Percentiles rank a stretch among this genome's conserved stretches.
phyloP scores from a whole-genome alignment of 139 green algal species.

The Diplosphaera chodatii region DNA sequence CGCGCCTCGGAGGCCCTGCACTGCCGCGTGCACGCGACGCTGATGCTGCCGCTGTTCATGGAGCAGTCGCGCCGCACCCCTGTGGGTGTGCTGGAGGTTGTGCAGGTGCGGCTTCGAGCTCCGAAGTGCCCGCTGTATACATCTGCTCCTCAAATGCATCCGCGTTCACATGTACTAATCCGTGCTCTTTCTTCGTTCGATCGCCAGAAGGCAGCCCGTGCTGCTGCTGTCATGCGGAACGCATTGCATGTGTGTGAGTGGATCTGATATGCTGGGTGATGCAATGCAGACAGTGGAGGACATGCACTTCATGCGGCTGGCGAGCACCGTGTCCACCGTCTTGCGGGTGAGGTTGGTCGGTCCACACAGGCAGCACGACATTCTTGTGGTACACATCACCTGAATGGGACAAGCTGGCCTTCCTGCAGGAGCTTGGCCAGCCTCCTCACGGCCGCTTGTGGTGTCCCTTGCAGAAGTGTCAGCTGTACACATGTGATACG shows the following conservation, averaged over 20 bases:
- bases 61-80: not conserved
- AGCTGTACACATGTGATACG: conserved; percentile 20
- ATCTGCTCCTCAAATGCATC: too few species aligned
- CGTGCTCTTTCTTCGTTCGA: too few species aligned
- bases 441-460: too few species aligned
- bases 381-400: too few species aligned
- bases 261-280: too few species aligned
- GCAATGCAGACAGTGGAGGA: conserved; percentile 34
- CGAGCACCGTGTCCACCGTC: conserved; percentile 11
- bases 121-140: not conserved
- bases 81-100: conserved; percentile 37
- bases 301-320: conserved; percentile 34
- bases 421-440: too few species aligned
- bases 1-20: conserved; percentile 38
- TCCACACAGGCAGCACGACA: too few species aligned
- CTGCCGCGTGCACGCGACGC: conserved; percentile 40
- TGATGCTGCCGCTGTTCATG: conserved; percentile 43
- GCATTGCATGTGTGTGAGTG: too few species aligned
- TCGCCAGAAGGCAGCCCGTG: too few species aligned
- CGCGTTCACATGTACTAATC: too few species aligned
- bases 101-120: not conserved
- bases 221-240: too few species aligned
- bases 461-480: conserved; percentile 7
- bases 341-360: conserved; percentile 26
- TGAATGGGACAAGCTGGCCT: too few species aligned